A percentile compares a stretch with the other conserved stretches of the same genome.
Evolutionary conservation across 176 grass and related monocot species (phyloP).

Genomic region (Metroxylon sagu): DNA sequence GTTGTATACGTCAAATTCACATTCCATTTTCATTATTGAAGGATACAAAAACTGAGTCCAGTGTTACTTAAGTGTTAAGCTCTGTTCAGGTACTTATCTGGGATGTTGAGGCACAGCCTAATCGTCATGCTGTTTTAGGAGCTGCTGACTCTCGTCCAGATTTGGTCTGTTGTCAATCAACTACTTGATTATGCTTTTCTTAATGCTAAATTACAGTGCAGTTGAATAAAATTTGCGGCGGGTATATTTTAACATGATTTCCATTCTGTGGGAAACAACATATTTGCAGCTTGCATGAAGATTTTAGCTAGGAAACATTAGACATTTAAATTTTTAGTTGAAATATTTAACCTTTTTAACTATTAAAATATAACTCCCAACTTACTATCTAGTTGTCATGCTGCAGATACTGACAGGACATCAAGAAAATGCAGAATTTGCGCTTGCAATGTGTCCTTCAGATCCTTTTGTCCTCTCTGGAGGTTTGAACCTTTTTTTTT

Average conservation of each 20-base stretch:
- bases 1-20: too few relatives aligned
- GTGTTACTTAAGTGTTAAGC: neutral
- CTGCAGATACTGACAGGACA: constrained; percentile 84
- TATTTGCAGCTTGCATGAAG: too few relatives aligned
- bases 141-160: constrained; percentile 70
- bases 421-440: constrained; percentile 88
- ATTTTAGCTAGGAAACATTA: neutral
- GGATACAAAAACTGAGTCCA: too few relatives aligned
- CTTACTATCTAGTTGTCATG: constrained; percentile 10
- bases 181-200: constrained; percentile 6
- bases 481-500: constrained; percentile 36
- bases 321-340: constrained; percentile 8
- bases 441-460: constrained; percentile 82
- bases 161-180: constrained; percentile 31
- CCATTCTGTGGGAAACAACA: too few relatives aligned
- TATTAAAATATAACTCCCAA: constrained; percentile 6
- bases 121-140: constrained; percentile 65
- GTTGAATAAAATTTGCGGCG: too few relatives aligned
- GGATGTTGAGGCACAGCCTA: constrained; percentile 85
- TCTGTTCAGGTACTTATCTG: constrained; percentile 79
- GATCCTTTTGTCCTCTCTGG: constrained; percentile 88
- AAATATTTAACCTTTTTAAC: neutral
- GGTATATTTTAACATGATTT: too few relatives aligned
- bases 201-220: neutral
- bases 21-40: too few relatives aligned